Percentiles rank a stretch among this genome's conserved stretches.
These are phyloP conservation scores for Tetrahymena elliotti DNA, from an alignment of 73 alveolate genomes.

Conservation along the genomic window DNA sequence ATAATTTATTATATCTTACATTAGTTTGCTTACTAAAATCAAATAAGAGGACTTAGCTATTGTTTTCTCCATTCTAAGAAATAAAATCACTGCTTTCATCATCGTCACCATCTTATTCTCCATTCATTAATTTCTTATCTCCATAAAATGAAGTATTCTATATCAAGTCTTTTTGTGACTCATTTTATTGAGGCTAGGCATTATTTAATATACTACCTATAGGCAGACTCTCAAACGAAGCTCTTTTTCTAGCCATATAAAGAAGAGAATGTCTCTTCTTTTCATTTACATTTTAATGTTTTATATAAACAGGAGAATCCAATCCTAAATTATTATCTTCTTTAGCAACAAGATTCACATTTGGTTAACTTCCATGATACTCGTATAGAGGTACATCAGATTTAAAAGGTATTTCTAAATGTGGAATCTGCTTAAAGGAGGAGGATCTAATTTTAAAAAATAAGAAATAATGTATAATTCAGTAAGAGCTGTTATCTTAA, in stretches of 20 bases:
- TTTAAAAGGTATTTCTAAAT: neutral
- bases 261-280: neutral
- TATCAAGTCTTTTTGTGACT: neutral
- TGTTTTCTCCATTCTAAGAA: neutral
- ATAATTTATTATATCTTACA: neutral
- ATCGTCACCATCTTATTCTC: neutral
- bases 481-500: no score
- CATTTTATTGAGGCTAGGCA: neutral
- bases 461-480: no score
- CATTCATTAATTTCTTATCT: neutral
- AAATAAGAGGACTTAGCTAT: neutral
- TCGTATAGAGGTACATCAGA: neutral
- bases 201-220: neutral
- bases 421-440: neutral
- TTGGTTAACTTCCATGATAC: neutral
- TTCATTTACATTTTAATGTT: neutral
- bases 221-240: neutral
- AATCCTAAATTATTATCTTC: neutral
- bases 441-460: neutral
- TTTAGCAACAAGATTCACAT: neutral
- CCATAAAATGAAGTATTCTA: neutral
- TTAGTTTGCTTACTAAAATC: neutral
- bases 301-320: neutral
- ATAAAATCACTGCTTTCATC: neutral
- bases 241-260: neutral